These are phyloP conservation scores for Fusarium neocosmosporiellum DNA, from an alignment of 2,329 filamentous ascomycete species.

Conservation along the genomic window DNA sequence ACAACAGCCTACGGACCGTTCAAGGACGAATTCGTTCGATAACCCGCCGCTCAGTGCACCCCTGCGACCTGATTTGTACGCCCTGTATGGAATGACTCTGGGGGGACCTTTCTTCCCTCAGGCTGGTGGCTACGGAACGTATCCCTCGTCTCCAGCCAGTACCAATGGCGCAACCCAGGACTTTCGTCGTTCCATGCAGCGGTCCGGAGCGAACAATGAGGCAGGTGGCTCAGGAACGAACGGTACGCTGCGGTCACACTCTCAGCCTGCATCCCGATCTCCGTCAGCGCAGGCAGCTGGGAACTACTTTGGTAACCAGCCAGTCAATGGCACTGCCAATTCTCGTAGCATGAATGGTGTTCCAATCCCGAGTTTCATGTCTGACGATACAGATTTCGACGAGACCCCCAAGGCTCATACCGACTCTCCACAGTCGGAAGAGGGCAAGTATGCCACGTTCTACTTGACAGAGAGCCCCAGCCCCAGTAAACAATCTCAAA, in stretches of 20 bases:
- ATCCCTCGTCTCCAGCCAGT: constrained; percentile 67
- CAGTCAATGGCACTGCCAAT: constrained; percentile 51
- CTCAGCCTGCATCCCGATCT: constrained; percentile 70
- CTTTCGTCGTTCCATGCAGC: constrained; percentile 67
- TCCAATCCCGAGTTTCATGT: constrained; percentile 65
- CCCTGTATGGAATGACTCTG: constrained; percentile 58
- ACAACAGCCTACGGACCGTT: constrained; percentile 57
- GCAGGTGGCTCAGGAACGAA: constrained; percentile 59
- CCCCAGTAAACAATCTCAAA: constrained; percentile 41
- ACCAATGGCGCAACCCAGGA: constrained; percentile 58
- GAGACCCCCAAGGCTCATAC: constrained; percentile 54
- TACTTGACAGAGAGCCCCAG: constrained; percentile 44
- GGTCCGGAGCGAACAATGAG: constrained; percentile 63
- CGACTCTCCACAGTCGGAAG: constrained; percentile 62
- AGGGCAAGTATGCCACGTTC: constrained; percentile 48
- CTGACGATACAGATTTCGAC: constrained; percentile 65
- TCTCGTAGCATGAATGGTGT: constrained; percentile 60
- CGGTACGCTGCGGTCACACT: constrained; percentile 72
- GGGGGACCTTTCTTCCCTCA: constrained; percentile 61
- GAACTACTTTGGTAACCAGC: constrained; percentile 46
- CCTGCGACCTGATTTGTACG: constrained; percentile 67
- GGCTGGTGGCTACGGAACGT: constrained; percentile 60
- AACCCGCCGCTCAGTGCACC: constrained; percentile 70
- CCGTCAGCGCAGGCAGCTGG: constrained; percentile 43
- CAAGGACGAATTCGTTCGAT: constrained; percentile 73